A percentile compares a stretch with the other conserved stretches of the same genome.
Conservation (phyloP, 2,329 filamentous ascomycete species). For the Colletotrichum destructivum region DNA sequence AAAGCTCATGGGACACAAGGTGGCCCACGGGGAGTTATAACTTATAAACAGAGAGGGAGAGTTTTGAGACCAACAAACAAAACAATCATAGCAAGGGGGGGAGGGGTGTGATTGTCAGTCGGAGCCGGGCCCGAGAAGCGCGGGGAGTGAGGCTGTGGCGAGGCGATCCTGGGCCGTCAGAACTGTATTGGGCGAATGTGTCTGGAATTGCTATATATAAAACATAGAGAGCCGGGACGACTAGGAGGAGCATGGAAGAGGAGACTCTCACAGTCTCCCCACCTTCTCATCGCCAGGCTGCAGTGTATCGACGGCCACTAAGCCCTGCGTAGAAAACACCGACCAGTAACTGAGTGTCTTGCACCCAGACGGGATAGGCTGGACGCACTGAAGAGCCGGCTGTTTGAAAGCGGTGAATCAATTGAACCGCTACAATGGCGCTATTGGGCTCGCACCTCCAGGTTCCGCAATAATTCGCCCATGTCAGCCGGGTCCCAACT, state of each 20-base stretch:
- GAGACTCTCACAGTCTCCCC: neutral
- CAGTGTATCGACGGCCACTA: conserved; percentile 30
- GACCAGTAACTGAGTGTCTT: conserved; percentile 22
- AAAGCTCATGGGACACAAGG: conserved; percentile 20
- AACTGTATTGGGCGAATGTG: conserved; percentile 16
- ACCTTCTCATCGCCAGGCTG: conserved; percentile 28
- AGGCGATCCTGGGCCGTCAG: conserved; percentile 34
- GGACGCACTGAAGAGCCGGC: neutral
- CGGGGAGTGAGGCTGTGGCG: conserved; percentile 38
- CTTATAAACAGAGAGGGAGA: conserved; percentile 4
- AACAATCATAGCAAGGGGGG: conserved; percentile 24
- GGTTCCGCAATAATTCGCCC: conserved; percentile 17
- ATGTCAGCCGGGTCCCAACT: conserved; percentile 14
- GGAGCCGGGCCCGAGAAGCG: conserved; percentile 34
- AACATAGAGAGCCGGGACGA: conserved; percentile 35
- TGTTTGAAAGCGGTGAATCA: conserved; percentile 38
- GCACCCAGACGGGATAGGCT: neutral
- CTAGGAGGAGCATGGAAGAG: conserved; percentile 12
- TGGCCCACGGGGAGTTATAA: conserved; percentile 27
- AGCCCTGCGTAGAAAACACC: conserved; percentile 16
- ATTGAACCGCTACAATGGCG: conserved; percentile 35
- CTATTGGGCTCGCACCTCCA: conserved; percentile 25
- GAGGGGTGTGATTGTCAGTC: neutral
- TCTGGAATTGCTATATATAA: conserved; percentile 41
- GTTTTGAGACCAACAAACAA: conserved; percentile 23